A percentile compares a stretch with the other conserved stretches of the same genome.
phyloP scores from a whole-genome alignment of 768 basidiomycete genomes.

The Tulasnella sp. region DNA sequence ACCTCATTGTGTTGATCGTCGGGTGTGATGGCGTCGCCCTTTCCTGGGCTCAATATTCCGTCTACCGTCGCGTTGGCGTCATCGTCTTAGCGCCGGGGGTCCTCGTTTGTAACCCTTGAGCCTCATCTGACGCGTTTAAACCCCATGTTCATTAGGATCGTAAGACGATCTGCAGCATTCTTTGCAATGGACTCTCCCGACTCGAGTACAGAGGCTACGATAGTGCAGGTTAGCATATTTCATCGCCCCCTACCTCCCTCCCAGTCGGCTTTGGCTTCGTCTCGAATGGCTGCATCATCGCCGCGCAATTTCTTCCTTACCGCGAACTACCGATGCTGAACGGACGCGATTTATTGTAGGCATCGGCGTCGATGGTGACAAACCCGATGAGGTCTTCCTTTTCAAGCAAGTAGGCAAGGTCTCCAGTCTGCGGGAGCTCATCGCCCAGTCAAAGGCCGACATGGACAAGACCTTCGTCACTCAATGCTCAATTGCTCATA shows the following conservation, averaged over 20 bases:
- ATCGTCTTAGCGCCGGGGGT: background rate
- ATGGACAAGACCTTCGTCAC: slow-evolving; percentile 72
- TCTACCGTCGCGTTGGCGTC: background rate
- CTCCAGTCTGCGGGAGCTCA: slow-evolving; percentile 83
- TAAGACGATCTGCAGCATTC: slow-evolving; percentile 84
- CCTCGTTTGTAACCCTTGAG: background rate
- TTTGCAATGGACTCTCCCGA: slow-evolving; percentile 85
- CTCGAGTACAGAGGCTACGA: slow-evolving; percentile 99
- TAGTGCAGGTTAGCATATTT: slow-evolving; percentile 54
- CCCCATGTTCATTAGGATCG: slow-evolving; percentile 56
- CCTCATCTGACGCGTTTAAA: slow-evolving; percentile 26
- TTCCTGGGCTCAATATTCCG: background rate
- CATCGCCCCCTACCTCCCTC: background rate
- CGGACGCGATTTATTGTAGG: slow-evolving; percentile 41
- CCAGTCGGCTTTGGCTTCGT: background rate
- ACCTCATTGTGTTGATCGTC: background rate
- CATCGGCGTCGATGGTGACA: slow-evolving; percentile 87
- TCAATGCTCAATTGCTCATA: slow-evolving; percentile 97
- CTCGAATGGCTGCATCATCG: background rate
- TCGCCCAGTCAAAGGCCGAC: slow-evolving; percentile 65
- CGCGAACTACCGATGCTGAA: background rate
- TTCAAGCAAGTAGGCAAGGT: slow-evolving; percentile 99
- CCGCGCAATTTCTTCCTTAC: background rate
- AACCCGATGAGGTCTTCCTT: slow-evolving; percentile 65
- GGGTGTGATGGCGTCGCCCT: background rate